Conservation (phyloP, 176 grass and related monocot genomes). For the Poa pratensis region DNA sequence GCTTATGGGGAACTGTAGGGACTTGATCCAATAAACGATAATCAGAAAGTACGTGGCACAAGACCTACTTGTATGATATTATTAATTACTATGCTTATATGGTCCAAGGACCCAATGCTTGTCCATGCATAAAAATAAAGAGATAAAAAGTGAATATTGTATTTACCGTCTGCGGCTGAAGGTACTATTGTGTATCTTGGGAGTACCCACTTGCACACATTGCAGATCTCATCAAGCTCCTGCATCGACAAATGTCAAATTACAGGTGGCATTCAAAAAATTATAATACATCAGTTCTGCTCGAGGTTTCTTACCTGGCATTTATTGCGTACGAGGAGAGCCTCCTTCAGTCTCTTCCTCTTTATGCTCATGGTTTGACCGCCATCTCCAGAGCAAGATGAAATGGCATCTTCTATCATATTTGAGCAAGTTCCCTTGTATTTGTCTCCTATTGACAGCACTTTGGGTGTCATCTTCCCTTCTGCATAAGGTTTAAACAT, state of each 20-base stretch:
- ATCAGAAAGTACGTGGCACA: background rate
- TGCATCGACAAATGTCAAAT: slow-evolving; percentile 40
- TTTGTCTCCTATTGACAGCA: slow-evolving; percentile 38
- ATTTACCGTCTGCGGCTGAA: slow-evolving; percentile 47
- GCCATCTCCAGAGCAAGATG: slow-evolving; percentile 34
- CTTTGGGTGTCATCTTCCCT: slow-evolving; percentile 40
- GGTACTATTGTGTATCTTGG: slow-evolving; percentile 58
- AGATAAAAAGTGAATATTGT: slow-evolving; percentile 16
- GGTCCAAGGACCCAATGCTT: slow-evolving; percentile 12
- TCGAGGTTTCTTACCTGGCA: slow-evolving; percentile 46
- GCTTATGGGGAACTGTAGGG: background rate
- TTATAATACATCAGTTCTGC: slow-evolving; percentile 4
- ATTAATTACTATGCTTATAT: slow-evolving; percentile 8
- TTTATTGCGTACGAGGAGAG: slow-evolving; percentile 33
- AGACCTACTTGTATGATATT: background rate
- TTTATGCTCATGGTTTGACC: slow-evolving; percentile 30
- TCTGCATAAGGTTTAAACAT: slow-evolving; percentile 40
- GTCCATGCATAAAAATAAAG: background rate
- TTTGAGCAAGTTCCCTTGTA: slow-evolving; percentile 33
- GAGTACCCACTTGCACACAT: slow-evolving; percentile 47
- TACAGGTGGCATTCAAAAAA: background rate
- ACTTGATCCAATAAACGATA: background rate
- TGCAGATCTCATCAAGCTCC: slow-evolving; percentile 56
- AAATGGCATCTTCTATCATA: slow-evolving; percentile 7
- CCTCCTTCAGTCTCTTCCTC: slow-evolving; percentile 54